These are phyloP conservation scores for Ustilago vetiveriae DNA, from an alignment of 1,284 basidiomycete genomes.

Conservation along the genomic window DNA sequence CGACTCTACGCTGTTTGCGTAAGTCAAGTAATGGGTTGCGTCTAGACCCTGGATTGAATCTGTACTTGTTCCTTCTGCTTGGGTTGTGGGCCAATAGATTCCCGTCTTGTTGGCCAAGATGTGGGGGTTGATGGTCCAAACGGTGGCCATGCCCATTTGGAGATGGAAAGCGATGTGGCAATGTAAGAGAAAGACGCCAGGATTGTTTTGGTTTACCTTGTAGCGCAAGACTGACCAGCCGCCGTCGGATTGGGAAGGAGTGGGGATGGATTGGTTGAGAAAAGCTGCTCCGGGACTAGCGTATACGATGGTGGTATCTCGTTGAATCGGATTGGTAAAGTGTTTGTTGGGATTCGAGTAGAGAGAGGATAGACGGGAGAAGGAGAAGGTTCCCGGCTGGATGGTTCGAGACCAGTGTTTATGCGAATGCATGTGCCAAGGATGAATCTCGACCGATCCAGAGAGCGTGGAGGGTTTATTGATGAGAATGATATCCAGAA, in stretches of 20 bases:
- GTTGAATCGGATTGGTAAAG: conserved; percentile 24
- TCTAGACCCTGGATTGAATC: conserved; percentile 8
- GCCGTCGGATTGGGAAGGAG: conserved; percentile 14
- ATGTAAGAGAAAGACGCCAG: conserved; percentile 43
- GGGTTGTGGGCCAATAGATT: conserved; percentile 9
- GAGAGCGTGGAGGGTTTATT: conserved; percentile 20
- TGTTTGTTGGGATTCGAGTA: background rate
- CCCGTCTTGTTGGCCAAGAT: conserved; percentile 3
- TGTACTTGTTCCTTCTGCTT: background rate
- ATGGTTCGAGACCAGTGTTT: conserved; percentile 46
- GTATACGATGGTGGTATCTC: conserved; percentile 52
- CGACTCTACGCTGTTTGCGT: background rate
- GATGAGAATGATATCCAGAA: conserved; percentile 55
- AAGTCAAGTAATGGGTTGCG: background rate
- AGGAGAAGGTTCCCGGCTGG: conserved; percentile 43
- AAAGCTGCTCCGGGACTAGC: conserved; percentile 37
- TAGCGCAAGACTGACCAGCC: conserved; percentile 50
- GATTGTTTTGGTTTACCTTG: conserved; percentile 23
- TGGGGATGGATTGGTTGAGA: conserved; percentile 21
- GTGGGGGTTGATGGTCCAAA: conserved; percentile 32
- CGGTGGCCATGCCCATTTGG: conserved; percentile 54
- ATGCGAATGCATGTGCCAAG: conserved; percentile 52
- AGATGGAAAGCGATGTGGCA: conserved; percentile 50
- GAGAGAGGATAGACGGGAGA: conserved; percentile 7
- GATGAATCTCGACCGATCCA: conserved; percentile 39